Evolutionary conservation across 345 rosid species (phyloP).

Genomic region (Arabis hirsuta): DNA sequence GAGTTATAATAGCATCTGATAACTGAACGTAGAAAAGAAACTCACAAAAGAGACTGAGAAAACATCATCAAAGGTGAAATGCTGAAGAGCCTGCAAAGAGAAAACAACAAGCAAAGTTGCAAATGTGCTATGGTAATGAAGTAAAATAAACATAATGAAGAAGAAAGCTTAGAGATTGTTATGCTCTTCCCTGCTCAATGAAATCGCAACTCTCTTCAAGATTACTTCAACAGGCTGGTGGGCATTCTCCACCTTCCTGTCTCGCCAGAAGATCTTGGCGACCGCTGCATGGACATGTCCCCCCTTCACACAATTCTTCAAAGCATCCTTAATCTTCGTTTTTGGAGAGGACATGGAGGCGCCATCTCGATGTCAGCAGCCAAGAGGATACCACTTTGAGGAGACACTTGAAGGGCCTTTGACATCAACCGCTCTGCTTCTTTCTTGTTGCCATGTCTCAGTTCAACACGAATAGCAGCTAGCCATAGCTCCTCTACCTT

Average conservation of each 20-base stretch:
- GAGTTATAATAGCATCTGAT: no score
- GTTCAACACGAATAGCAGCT: slow-evolving; percentile 85
- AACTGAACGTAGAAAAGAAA: no score
- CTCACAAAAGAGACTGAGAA: no score
- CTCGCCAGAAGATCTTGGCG: slow-evolving; percentile 89
- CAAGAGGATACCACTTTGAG: slow-evolving; percentile 86
- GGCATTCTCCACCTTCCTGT: slow-evolving; percentile 89
- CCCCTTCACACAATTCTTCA: slow-evolving; percentile 64
- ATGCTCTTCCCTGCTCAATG: slow-evolving; percentile 75
- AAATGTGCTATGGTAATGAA: slow-evolving; percentile 14
- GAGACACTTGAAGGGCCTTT: slow-evolving; percentile 93
- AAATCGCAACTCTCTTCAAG: slow-evolving; percentile 73
- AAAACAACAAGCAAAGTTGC: slow-evolving; percentile 21
- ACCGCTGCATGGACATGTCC: slow-evolving; percentile 73
- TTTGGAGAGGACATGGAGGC: slow-evolving; percentile 67
- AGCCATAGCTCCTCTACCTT: slow-evolving; percentile 83
- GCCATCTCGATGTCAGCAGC: slow-evolving; percentile 87
- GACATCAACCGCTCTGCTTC: slow-evolving; percentile 89
- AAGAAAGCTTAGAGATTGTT: slow-evolving; percentile 24
- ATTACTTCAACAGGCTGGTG: slow-evolving; percentile 81
- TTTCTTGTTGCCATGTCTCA: slow-evolving; percentile 71
- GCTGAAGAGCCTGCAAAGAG: slow-evolving; percentile 31
- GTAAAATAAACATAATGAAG: slow-evolving; percentile 4
- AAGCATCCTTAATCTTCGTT: slow-evolving; percentile 73
- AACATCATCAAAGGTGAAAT: background rate